phyloP scores from a whole-genome alignment of 73 alveolate genomes.

The Symbiodinium natans region DNA sequence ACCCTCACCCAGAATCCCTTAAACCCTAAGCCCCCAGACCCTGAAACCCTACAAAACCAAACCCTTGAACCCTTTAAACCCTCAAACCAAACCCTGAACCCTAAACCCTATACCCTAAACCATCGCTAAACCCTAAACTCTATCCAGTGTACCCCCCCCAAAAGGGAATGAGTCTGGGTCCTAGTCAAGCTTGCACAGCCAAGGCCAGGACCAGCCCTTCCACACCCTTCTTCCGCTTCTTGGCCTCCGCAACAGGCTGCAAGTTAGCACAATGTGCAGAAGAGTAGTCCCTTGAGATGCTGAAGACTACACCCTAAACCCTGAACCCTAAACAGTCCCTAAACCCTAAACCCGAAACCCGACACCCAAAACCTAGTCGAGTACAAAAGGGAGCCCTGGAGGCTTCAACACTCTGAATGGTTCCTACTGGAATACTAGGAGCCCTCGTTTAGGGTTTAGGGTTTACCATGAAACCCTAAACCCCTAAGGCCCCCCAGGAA shows the following conservation, averaged over 20 bases:
- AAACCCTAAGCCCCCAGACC: no score
- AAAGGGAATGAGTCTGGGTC: no score
- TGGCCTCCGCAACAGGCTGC: constrained; percentile 24
- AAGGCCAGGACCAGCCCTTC: constrained; percentile 44
- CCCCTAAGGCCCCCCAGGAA: neutral
- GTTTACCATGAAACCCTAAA: neutral
- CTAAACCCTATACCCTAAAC: neutral
- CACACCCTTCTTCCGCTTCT: constrained; percentile 79
- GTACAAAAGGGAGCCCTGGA: no score
- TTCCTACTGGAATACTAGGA: no score
- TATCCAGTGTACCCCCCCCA: no score
- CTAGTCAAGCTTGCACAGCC: no score
- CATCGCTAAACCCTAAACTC: no score
- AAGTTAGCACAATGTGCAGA: no score
- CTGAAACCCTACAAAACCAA: neutral
- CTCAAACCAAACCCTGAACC: neutral
- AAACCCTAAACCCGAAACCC: neutral
- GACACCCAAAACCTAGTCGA: neutral
- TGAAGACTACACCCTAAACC: constrained; percentile 6
- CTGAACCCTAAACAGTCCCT: neutral
- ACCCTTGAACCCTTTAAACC: no score
- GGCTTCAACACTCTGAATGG: no score
- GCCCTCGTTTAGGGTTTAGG: no score
- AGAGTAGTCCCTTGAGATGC: no score
- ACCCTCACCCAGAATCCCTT: neutral